These are phyloP conservation scores for Metschnikowia noctiluminum DNA, from an alignment of 805 yeast species.

Conservation along the genomic window DNA sequence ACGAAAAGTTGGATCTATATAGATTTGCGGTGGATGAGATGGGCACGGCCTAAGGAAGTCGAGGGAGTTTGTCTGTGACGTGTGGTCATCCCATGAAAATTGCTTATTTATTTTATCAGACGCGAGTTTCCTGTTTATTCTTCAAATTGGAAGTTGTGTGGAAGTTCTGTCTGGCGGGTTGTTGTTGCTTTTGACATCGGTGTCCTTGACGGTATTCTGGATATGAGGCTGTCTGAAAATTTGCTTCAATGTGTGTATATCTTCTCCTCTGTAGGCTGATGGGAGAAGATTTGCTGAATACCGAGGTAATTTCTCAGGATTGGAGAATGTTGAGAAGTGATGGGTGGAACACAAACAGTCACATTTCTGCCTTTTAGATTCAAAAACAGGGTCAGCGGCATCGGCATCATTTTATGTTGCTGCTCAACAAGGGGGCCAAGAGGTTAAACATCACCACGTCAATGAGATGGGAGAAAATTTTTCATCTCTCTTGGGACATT, in stretches of 20 bases:
- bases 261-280: neutral
- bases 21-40: neutral
- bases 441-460: no score
- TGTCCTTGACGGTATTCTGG: neutral
- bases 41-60: neutral
- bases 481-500: no score
- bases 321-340: no score
- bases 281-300: neutral
- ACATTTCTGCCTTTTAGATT: no score
- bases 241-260: neutral
- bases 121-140: no score
- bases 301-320: neutral
- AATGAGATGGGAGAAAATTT: no score
- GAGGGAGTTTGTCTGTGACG: neutral
- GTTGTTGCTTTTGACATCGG: neutral
- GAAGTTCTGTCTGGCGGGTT: neutral
- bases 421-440: no score
- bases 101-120: neutral
- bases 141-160: neutral
- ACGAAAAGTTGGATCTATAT: slow-evolving; percentile 2
- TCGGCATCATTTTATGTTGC: no score
- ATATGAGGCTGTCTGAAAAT: neutral
- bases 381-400: no score
- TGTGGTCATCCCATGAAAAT: neutral
- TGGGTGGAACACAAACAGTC: no score